Evolutionary conservation across 768 basidiomycete species (phyloP).

Genomic region (Arthromyces matolae): DNA sequence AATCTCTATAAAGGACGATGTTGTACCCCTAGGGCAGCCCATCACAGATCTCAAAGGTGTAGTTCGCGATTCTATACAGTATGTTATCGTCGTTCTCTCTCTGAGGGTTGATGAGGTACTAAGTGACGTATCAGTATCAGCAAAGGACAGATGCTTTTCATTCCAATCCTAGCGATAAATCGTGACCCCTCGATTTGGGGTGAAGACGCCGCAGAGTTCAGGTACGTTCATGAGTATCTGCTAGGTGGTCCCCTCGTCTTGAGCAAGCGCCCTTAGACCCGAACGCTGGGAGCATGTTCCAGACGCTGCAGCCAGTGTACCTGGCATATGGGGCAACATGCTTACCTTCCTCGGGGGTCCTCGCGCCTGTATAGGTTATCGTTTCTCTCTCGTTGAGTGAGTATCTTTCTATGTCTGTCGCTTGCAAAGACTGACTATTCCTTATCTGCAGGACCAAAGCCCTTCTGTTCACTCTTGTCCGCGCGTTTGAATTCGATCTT

Average conservation of each 20-base stretch:
- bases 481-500: conserved; percentile 51
- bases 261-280: conserved; percentile 38
- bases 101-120: too few species aligned
- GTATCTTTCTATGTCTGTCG: conserved; percentile 15
- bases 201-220: conserved; percentile 59
- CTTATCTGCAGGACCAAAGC: conserved; percentile 27
- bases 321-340: conserved; percentile 59
- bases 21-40: conserved; percentile 46
- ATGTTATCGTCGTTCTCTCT: conserved; percentile 4
- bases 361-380: conserved; percentile 65
- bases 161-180: conserved; percentile 58
- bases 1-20: conserved; percentile 47
- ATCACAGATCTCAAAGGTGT: conserved; percentile 41
- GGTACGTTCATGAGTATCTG: conserved; percentile 29
- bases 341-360: conserved; percentile 65
- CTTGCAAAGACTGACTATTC: conserved; percentile 22
- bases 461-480: conserved; percentile 44
- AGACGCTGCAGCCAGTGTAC: conserved; percentile 40
- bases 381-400: conserved; percentile 56
- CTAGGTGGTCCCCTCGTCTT: not conserved
- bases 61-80: conserved; percentile 38
- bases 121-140: not conserved
- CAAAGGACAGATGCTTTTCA: conserved; percentile 43
- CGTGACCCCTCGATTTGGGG: conserved; percentile 56
- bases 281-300: conserved; percentile 59